phyloP scores from a whole-genome alignment of 371 early-diverging fungal species.

The Apophysomyces variabilis region DNA sequence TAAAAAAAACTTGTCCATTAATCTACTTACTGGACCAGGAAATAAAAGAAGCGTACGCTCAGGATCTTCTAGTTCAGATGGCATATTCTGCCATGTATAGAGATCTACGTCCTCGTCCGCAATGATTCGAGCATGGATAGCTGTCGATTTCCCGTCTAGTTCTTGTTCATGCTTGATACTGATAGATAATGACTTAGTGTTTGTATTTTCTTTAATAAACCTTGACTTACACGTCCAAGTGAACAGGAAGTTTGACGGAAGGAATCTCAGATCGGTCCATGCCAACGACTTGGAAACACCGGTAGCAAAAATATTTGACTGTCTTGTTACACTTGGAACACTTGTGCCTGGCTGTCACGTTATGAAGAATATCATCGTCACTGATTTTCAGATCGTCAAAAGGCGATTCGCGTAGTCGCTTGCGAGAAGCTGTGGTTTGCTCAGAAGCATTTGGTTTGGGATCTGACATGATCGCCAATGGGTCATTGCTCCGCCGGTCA shows the following conservation, averaged over 20 bases:
- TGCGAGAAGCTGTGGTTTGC: neutral
- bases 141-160: slow-evolving; percentile 84
- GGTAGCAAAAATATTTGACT: slow-evolving; percentile 78
- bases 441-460: neutral
- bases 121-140: slow-evolving; percentile 83
- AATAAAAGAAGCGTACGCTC: slow-evolving; percentile 80
- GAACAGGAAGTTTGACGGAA: slow-evolving; percentile 73
- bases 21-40: slow-evolving; percentile 76
- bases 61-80: slow-evolving; percentile 62
- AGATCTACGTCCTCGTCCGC: slow-evolving; percentile 73
- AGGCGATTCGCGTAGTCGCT: slow-evolving; percentile 19
- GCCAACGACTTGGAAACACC: slow-evolving; percentile 64
- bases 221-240: slow-evolving; percentile 69
- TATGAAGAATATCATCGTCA: slow-evolving; percentile 41
- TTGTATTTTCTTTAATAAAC: neutral
- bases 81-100: slow-evolving; percentile 58
- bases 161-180: slow-evolving; percentile 85
- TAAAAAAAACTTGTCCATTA: neutral
- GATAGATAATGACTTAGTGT: neutral
- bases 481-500: neutral
- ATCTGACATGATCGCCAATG: neutral
- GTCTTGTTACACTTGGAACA: slow-evolving; percentile 68
- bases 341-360: slow-evolving; percentile 34
- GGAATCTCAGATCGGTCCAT: slow-evolving; percentile 62
- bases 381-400: slow-evolving; percentile 47